Base-by-base conservation (phyloP, 2,329 filamentous ascomycete species). In the Shiraia sp. region DNA sequence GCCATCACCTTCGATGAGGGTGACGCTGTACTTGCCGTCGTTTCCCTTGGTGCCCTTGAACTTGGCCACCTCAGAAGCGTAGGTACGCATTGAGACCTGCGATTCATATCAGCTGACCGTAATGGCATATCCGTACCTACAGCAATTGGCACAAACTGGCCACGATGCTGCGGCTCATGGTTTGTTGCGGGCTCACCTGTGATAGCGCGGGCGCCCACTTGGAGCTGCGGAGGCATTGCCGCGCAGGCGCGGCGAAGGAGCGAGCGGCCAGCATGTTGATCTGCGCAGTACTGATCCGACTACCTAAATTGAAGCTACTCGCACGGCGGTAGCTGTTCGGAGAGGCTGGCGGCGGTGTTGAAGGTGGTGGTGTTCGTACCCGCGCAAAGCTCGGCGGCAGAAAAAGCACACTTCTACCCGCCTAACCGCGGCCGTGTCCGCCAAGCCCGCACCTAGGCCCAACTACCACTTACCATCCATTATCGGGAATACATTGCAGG, bases 1-100 rank as follows among this genome's bases (percentile, higher is more conserved):
- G 72, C 93, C 93, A 69, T 99, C 95, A 76, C 95, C 93, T 81
- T 99, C 95, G 59, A 99, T 99, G 75, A 99, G 80, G 63, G 89
- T 92, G 67, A 99, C 93, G 44, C 88, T 88, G 82, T 87, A 99
- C 75, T 93, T 93, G 69, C 93, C 93, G 79, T 92, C 86, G 70
- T 86, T 77, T 70, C 88, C 89, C 78, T 95, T 96, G 70, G 83
- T 80, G 61, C 92, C 93, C 66, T 89, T 86, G 79, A 96, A 99
- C 78, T 93, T 88, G 73, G 91, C 93, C 64, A 97, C 90, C 41
- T 61, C 55, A 61, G 67, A 81, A 69, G 81, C 82, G 77, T 86
- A 91, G 40, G 61, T 58, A 40, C 68, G 59, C 43, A 59, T 53
- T 36, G 64, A 63, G 37, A 53, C 36, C 65, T 68, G 26, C n/a